A percentile compares a stretch with the other conserved stretches of the same genome.
Conservation (phyloP, 768 basidiomycete genomes). For the Auriscalpium vulgare region DNA sequence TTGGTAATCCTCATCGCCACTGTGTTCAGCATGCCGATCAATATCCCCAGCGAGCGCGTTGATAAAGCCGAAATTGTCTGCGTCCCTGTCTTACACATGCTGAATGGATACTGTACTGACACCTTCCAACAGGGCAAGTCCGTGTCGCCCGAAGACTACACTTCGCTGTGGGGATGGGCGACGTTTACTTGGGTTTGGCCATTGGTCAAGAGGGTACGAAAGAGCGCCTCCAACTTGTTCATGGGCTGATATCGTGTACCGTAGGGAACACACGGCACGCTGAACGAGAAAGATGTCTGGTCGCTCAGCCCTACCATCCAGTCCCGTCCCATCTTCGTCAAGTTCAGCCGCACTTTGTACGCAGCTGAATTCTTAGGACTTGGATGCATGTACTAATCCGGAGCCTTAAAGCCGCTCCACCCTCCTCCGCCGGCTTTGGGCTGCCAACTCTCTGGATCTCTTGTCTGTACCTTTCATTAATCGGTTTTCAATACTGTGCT, state of each 20-base stretch:
- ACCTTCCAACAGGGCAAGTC: slow-evolving; percentile 33
- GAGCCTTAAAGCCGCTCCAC: slow-evolving; percentile 21
- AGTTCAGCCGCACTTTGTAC: slow-evolving; percentile 29
- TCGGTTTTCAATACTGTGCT: background rate
- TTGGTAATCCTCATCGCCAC: slow-evolving; percentile 36
- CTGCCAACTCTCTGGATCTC: slow-evolving; percentile 39
- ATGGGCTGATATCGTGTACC: background rate
- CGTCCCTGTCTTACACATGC: background rate
- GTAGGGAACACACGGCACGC: slow-evolving; percentile 39
- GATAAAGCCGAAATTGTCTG: slow-evolving; percentile 52
- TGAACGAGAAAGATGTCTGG: slow-evolving; percentile 71
- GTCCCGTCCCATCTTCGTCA: slow-evolving; percentile 53
- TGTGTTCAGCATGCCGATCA: slow-evolving; percentile 58
- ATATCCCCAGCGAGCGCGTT: slow-evolving; percentile 44
- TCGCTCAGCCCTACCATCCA: slow-evolving; percentile 58
- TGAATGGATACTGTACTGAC: background rate
- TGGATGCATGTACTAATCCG: background rate
- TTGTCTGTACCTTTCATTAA: slow-evolving; percentile 11
- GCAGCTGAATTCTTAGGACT: background rate
- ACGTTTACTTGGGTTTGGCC: slow-evolving; percentile 69
- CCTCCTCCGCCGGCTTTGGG: slow-evolving; percentile 36
- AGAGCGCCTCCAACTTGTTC: background rate
- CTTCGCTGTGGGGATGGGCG: slow-evolving; percentile 61
- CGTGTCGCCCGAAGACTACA: slow-evolving; percentile 72
- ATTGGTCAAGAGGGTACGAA: slow-evolving; percentile 41